Evolutionary conservation across 192 early-diverging fungal species (phyloP).

Genomic region (Coemansia sp.): DNA sequence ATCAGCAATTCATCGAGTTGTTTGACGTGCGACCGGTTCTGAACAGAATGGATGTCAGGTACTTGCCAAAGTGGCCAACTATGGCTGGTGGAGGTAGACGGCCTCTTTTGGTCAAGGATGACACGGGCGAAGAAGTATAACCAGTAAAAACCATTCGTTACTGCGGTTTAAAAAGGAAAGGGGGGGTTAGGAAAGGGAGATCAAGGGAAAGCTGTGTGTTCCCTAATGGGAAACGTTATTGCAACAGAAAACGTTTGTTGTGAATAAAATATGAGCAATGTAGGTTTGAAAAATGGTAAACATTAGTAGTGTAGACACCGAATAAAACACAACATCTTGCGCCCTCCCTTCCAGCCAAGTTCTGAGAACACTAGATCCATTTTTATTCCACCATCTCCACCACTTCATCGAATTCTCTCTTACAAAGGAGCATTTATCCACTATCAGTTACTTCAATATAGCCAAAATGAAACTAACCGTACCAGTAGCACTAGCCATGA

Average conservation of each 20-base stretch:
- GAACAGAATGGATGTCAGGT: constrained; percentile 58
- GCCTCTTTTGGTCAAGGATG: not conserved
- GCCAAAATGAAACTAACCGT: not conserved
- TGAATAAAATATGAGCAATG: no score
- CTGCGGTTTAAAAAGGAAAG: not conserved
- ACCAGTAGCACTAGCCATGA: not conserved
- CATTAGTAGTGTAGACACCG: no score
- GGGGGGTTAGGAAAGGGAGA: no score
- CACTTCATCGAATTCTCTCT: no score
- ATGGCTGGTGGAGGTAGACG: constrained; percentile 12
- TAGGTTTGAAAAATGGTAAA: not conserved
- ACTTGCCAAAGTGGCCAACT: constrained; percentile 71
- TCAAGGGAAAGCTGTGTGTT: no score
- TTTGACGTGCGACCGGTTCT: constrained; percentile 72
- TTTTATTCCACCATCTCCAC: no score
- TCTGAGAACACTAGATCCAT: no score
- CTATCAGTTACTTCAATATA: no score
- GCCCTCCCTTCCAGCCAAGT: no score
- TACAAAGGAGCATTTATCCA: no score
- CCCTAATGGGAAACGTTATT: not conserved
- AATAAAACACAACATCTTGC: no score
- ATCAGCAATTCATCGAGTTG: constrained; percentile 84
- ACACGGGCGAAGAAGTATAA: not conserved
- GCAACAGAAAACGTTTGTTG: constrained; percentile 1
- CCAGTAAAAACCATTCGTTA: not conserved